phyloP scores from a whole-genome alignment of 169 alveolate genomes.

The Plasmodium gallinaceum region DNA sequence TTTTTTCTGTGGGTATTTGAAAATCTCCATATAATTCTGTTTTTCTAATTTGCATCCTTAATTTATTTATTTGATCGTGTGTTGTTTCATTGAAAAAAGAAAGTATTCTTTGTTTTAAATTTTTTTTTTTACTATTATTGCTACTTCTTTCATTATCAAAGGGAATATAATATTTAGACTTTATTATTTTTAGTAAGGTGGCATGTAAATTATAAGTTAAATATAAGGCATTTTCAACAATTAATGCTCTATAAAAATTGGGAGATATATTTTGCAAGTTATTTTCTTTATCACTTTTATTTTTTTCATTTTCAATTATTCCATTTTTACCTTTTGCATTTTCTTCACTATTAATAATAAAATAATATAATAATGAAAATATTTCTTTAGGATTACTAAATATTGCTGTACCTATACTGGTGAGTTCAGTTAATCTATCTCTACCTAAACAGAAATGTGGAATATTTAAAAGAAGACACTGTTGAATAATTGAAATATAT shows the following conservation, averaged over 20 bases:
- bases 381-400: constrained; percentile 72
- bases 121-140: neutral
- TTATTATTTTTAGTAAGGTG: constrained; percentile 32
- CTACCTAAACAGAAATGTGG: constrained; percentile 78
- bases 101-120: constrained; percentile 14
- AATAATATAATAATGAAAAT: constrained; percentile 51
- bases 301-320: neutral
- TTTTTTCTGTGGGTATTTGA: constrained; percentile 43
- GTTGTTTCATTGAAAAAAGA: constrained; percentile 75
- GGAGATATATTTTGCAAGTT: constrained; percentile 42
- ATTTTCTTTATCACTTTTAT: constrained; percentile 11
- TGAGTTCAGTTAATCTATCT: constrained; percentile 71
- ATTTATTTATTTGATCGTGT: constrained; percentile 57
- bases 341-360: constrained; percentile 52
- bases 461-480: constrained; percentile 68
- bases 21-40: constrained; percentile 56
- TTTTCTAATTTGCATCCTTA: constrained; percentile 40
- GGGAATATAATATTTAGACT: constrained; percentile 43
- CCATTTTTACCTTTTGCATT: neutral
- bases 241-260: constrained; percentile 65
- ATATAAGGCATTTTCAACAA: constrained; percentile 71
- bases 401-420: constrained; percentile 74
- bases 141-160: neutral
- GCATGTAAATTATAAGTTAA: constrained; percentile 65
- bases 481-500: constrained; percentile 69